Evolutionary conservation across 2,329 filamentous ascomycete species (phyloP).

Genomic region (Cladosporium sphaerospermum): DNA sequence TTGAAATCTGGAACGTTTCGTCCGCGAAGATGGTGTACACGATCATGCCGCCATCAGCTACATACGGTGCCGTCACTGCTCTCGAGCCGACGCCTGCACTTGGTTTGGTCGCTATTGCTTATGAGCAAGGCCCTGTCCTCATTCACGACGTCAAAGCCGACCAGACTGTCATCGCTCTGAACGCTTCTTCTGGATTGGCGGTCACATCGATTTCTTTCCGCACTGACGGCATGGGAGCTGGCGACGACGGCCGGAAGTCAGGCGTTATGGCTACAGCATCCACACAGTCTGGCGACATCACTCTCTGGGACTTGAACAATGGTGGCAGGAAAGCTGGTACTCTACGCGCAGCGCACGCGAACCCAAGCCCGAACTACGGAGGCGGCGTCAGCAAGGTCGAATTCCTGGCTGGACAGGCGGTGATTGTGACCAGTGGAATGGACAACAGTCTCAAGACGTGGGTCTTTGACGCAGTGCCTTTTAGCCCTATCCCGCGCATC

Average conservation of each 20-base stretch:
- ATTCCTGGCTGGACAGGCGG: conserved; percentile 81
- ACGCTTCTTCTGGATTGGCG: conserved; percentile 53
- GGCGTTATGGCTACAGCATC: conserved; percentile 94
- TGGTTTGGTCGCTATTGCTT: conserved; percentile 81
- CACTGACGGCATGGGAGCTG: conserved; percentile 80
- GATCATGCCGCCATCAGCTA: conserved; percentile 66
- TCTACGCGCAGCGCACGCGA: conserved; percentile 80
- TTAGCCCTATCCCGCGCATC: conserved; percentile 77
- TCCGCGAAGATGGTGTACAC: conserved; percentile 88
- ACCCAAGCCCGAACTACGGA: conserved; percentile 62
- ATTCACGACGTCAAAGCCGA: conserved; percentile 80
- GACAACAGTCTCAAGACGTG: conserved; percentile 94
- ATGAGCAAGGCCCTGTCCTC: conserved; percentile 68
- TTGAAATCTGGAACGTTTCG: conserved; percentile 97
- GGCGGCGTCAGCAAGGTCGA: conserved; percentile 83
- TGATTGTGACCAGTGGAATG: conserved; percentile 81
- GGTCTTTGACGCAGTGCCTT: conserved; percentile 92
- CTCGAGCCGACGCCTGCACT: conserved; percentile 78
- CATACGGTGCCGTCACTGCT: conserved; percentile 77
- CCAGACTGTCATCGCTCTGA: conserved; percentile 56
- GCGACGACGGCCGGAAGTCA: conserved; percentile 73
- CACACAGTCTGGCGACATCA: conserved; percentile 73
- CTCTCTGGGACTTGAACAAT: conserved; percentile 91
- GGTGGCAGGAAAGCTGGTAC: conserved; percentile 82
- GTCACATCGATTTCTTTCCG: conserved; percentile 85